A percentile compares a stretch with the other conserved stretches of the same genome.
These are phyloP conservation scores for Plasmodium adleri DNA, from an alignment of 169 alveolate genomes.

Conservation along the genomic window DNA sequence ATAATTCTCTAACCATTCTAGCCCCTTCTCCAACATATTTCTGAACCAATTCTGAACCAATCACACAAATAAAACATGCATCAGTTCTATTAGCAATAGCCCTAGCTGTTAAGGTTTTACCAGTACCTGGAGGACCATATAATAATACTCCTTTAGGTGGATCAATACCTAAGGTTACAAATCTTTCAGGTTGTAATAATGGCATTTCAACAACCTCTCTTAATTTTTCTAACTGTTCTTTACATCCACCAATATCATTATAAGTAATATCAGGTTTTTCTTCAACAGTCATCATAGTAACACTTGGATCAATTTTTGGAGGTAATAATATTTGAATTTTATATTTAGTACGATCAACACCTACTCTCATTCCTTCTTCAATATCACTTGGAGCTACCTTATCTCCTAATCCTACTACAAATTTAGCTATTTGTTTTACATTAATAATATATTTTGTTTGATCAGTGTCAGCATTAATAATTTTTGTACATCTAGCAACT, in stretches of 20 bases:
- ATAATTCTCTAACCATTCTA: constrained; percentile 98
- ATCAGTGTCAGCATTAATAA: constrained; percentile 97
- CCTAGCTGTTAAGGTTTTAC: constrained; percentile 98
- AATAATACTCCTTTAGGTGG: constrained; percentile 99
- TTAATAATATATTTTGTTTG: constrained; percentile 96
- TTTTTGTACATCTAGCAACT: constrained; percentile 99
- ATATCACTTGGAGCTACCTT: constrained; percentile 99
- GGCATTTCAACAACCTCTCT: constrained; percentile 99
- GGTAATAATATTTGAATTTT: constrained; percentile 98
- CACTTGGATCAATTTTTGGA: constrained; percentile 99
- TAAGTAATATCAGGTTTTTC: constrained; percentile 99
- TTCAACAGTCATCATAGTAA: constrained; percentile 99
- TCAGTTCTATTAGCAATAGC: constrained; percentile 99
- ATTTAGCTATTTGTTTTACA: constrained; percentile 98
- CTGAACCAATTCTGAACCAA: constrained; percentile 99
- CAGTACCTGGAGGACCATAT: constrained; percentile 98
- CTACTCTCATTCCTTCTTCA: constrained; percentile 99
- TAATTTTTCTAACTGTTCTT: constrained; percentile 97
- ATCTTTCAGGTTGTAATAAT: constrained; percentile 97
- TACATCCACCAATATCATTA: constrained; percentile 99
- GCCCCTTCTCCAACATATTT: constrained; percentile 99
- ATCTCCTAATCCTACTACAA: constrained; percentile 98
- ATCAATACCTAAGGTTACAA: constrained; percentile 98
- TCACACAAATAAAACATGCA: constrained; percentile 98
- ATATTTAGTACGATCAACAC: constrained; percentile 96